Conservation (phyloP, 164 flowering plant species). For the Nymphaea thermarum region DNA sequence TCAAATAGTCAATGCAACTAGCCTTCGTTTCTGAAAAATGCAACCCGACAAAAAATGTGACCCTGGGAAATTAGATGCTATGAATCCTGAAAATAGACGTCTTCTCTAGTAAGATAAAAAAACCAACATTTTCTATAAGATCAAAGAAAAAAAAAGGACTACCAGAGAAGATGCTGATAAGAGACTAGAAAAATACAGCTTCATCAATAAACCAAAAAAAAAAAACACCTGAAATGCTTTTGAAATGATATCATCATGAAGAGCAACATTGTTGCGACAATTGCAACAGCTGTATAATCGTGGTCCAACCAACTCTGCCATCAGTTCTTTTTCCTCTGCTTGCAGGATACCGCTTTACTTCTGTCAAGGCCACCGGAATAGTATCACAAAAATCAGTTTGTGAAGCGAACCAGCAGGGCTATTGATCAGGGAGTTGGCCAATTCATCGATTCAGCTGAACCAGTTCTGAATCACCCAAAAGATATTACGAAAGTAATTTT, state of each 20-base stretch:
- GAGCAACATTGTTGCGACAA: constrained; percentile 57
- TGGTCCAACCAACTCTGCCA: constrained; percentile 43
- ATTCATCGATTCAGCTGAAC: too few relatives aligned
- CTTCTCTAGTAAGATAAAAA: not conserved
- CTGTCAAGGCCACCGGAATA: not conserved
- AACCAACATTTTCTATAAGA: not conserved
- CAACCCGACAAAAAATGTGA: not conserved
- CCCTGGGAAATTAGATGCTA: not conserved
- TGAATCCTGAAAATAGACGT: not conserved
- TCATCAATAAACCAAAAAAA: not conserved
- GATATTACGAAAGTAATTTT: too few relatives aligned
- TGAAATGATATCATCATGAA: constrained; percentile 60
- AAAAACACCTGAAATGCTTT: constrained; percentile 56
- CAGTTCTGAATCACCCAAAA: too few relatives aligned
- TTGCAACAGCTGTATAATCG: constrained; percentile 56
- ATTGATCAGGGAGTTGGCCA: too few relatives aligned
- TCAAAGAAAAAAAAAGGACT: not conserved
- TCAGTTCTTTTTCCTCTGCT: constrained; percentile 1
- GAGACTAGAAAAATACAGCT: not conserved
- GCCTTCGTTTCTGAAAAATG: not conserved
- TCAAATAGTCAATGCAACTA: not conserved
- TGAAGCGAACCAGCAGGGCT: too few relatives aligned
- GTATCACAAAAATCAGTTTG: too few relatives aligned
- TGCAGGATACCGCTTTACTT: not conserved
- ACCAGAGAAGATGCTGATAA: not conserved